Evolutionary conservation across 2,329 filamentous ascomycete genomes (phyloP), one percentile per base, ranked within the genome.

Genomic region (Metarhizium anisopliae): DNA sequence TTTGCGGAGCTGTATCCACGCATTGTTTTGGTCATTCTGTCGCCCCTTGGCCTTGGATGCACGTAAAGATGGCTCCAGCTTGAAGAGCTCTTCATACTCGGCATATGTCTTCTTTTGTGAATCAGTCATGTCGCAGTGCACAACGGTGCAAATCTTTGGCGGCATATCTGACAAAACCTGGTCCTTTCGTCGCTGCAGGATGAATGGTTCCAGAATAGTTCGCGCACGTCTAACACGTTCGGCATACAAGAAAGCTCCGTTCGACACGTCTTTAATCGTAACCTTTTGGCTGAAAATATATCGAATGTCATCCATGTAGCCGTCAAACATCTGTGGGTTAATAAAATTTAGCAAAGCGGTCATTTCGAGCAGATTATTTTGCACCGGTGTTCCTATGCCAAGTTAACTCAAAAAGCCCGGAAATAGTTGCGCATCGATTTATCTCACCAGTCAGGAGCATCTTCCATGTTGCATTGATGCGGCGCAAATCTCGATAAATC

Each of bases 341-440:
- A 99, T 91, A 67, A 99, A 97, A n/a, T 87, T 90, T 13, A 99
- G 81, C 14, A 99, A 81, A 2, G 91, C 89, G 45, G 91, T 87
- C 64, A 99, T 83, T 72, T 99, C 94, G 66, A 93, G 86, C 20
- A 99, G 77, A 68, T 97, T 97, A 73, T 99, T 95, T 69, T 95
- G 90, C 2, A 99, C 80, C 0, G 94, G 94, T 0, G 94, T 99
- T 47, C 94, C 94, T 32, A 86, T 90, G 30, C 32, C 47, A 32
- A 2, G 43, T 68, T 45, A 70, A 62, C 35, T 35, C 52, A 36
- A 20, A 10, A 6, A 20, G n/a, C 7, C n/a, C 6, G 20, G 10
- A 4, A 45, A 25, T 16, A 4, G 5, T 13, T 38, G 14, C 4
- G 16, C 20, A 10, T 8, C 7, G 10, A 40, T 35, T 11, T 35